These are phyloP conservation scores for Spizellomyces punctatus DNA, from an alignment of 192 early-diverging fungal genomes.

Conservation along the genomic window DNA sequence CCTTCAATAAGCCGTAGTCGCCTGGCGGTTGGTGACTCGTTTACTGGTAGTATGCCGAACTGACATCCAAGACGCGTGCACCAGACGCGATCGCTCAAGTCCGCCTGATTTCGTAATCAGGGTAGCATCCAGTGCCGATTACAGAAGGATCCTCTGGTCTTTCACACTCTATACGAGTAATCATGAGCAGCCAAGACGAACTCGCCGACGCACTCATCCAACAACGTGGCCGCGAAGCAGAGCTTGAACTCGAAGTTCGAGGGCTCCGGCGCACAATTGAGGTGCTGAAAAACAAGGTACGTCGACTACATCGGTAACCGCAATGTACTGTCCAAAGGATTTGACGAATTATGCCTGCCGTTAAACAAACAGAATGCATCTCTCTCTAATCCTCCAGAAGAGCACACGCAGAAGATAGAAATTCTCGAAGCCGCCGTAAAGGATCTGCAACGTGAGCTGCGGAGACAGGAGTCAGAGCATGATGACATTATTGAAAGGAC, in stretches of 20 bases:
- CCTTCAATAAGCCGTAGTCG: no score
- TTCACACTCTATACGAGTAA: no score
- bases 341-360: neutral
- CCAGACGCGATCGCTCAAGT: no score
- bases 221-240: conserved; percentile 19
- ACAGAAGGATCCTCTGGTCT: no score
- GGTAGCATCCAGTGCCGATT: no score
- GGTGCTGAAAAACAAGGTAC: conserved; percentile 22
- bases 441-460: conserved; percentile 4
- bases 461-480: conserved; percentile 12
- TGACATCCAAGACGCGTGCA: no score
- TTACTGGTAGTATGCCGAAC: no score
- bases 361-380: conserved; percentile 2
- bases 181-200: no score
- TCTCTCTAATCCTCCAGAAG: conserved; percentile 3
- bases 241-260: conserved; percentile 15
- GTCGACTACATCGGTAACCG: neutral
- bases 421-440: neutral
- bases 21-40: no score
- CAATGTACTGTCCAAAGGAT: neutral
- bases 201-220: neutral
- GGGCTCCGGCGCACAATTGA: conserved; percentile 16
- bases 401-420: conserved; percentile 13
- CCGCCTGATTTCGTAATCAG: no score
- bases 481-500: conserved; percentile 8